Evolutionary conservation across 2,329 filamentous ascomycete species (phyloP), one percentile per base, ranked within the genome.

Genomic region (Arthrobotrys pseudoclavata): DNA sequence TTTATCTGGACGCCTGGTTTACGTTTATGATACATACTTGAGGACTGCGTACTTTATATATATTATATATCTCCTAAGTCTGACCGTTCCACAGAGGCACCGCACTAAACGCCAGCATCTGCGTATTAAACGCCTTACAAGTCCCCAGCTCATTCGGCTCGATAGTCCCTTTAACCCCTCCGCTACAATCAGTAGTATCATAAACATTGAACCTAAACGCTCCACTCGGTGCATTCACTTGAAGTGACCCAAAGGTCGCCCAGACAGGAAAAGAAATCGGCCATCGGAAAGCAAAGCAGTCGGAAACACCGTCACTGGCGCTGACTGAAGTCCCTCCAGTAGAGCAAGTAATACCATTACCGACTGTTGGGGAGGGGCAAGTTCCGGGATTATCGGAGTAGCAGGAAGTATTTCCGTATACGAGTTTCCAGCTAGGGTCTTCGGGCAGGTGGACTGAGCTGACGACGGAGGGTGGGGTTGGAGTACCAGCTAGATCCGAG

Each of bases 51-150:
- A n/a, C n/a, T n/a, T n/a, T 37, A 37, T 3, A 12, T 37, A 37
- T 7, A 29, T 29, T 18, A n/a, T n/a, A 6, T 31, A 53, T 26
- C 40, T 40, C 34, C 50, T 47, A 77, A 26, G 61, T 62, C 47
- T 77, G 74, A 0, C 61, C 74, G 37, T 77, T 77, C 74, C 74
- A 77, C 47, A 77, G 26, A 1, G 74, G 74, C 42, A 77, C 52
- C 10, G 74, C 60, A 4, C 18, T 77, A 55, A 77, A 47, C 7
- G 74, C 74, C 6, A 47, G 15, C 53, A 77, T 37, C 45, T 77
- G 74, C 53, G 67, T 63, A 7, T 50, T 60, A 29, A 71, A 77
- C 4, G 61, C 67, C 37, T 77, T 77, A 29, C 74, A 77, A n/a
- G 45, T 63, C 20, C 74, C 74, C 52, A 77, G 45, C 40, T 77